Evolutionary conservation across 441 rosid species (phyloP).

Genomic region (Flueggea neowawraea): DNA sequence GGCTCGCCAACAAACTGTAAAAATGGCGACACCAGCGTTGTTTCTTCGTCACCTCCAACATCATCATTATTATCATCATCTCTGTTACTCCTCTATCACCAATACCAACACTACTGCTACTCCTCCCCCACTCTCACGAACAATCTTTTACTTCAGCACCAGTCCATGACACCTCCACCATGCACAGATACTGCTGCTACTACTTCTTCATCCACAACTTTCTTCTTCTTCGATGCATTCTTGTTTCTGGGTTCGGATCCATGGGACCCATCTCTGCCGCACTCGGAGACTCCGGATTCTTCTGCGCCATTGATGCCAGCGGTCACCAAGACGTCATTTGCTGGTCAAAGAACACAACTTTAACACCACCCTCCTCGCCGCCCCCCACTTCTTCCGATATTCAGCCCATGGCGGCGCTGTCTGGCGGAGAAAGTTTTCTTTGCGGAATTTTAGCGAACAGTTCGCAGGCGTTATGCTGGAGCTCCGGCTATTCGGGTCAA

Average conservation of each 20-base stretch:
- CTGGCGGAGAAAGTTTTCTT: slow-evolving; percentile 50
- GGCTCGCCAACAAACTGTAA: slow-evolving; percentile 12
- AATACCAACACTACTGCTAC: slow-evolving; percentile 6
- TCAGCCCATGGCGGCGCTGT: slow-evolving; percentile 44
- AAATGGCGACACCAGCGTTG: slow-evolving; percentile 48
- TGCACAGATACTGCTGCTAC: slow-evolving; percentile 19
- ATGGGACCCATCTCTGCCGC: slow-evolving; percentile 83
- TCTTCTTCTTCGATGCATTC: slow-evolving; percentile 24
- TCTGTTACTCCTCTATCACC: slow-evolving; percentile 7
- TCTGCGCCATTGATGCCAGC: slow-evolving; percentile 54
- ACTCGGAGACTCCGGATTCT: slow-evolving; percentile 54
- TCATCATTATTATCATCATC: background rate
- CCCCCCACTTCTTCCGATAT: slow-evolving; percentile 12
- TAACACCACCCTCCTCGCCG: slow-evolving; percentile 17
- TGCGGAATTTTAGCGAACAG: slow-evolving; percentile 45
- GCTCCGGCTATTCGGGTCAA: slow-evolving; percentile 29
- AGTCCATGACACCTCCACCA: slow-evolving; percentile 36
- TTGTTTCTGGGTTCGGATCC: slow-evolving; percentile 70
- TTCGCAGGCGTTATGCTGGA: slow-evolving; percentile 45
- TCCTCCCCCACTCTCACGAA: slow-evolving; percentile 1
- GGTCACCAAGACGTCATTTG: slow-evolving; percentile 48
- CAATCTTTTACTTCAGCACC: slow-evolving; percentile 12
- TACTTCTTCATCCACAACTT: slow-evolving; percentile 14
- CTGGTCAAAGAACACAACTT: slow-evolving; percentile 36
- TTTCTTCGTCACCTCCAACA: slow-evolving; percentile 38